Conservation (phyloP, 2,329 filamentous ascomycete genomes). For the Aaosphaeria arxii region DNA sequence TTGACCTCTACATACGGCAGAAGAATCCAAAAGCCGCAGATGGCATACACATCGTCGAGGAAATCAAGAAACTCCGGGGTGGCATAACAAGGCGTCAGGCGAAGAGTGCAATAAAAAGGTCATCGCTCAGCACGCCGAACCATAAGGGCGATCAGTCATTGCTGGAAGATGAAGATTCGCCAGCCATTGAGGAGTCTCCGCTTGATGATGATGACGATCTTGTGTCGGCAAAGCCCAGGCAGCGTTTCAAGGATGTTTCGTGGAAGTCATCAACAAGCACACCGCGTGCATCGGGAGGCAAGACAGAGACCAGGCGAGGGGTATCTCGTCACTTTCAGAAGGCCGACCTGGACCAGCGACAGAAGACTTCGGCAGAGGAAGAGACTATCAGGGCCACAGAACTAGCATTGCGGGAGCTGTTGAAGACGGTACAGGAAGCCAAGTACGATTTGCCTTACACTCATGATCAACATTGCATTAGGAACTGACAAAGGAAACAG, state of each 20-base stretch:
- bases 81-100: slow-evolving; percentile 84
- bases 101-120: slow-evolving; percentile 61
- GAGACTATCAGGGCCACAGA: slow-evolving; percentile 84
- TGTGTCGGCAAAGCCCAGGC: slow-evolving; percentile 33
- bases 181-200: slow-evolving; percentile 21
- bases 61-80: slow-evolving; percentile 79
- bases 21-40: slow-evolving; percentile 88
- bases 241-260: slow-evolving; percentile 59
- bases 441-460: slow-evolving; percentile 52
- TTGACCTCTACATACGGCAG: slow-evolving; percentile 90
- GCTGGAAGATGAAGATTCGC: slow-evolving; percentile 17
- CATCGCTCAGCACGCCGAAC: slow-evolving; percentile 57
- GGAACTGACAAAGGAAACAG: slow-evolving; percentile 21
- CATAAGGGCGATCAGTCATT: slow-evolving; percentile 30
- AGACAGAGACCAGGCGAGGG: slow-evolving; percentile 41
- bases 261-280: slow-evolving; percentile 79
- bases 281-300: slow-evolving; percentile 51
- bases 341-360: slow-evolving; percentile 61
- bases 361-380: slow-evolving; percentile 64
- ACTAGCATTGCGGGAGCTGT: slow-evolving; percentile 76
- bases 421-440: slow-evolving; percentile 78
- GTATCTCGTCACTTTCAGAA: slow-evolving; percentile 43
- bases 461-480: not conserved
- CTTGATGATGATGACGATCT: slow-evolving; percentile 18
- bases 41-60: slow-evolving; percentile 85